Evolutionary conservation across 441 rosid species (phyloP), one percentile per base, ranked within the genome.

Genomic region (Croton setiger): DNA sequence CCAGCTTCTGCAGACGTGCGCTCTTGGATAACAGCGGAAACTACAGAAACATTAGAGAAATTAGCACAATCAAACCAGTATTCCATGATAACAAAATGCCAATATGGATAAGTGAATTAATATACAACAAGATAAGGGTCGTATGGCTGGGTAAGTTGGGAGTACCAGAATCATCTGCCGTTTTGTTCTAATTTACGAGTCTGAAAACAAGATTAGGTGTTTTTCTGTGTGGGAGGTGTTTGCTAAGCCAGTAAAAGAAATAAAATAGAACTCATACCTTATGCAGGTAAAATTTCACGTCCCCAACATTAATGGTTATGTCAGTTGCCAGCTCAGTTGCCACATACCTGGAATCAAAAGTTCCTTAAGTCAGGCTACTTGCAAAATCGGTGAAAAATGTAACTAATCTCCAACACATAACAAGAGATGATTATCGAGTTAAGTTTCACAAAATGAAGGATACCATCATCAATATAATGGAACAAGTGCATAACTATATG

Each of bases 21-120:
- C 98, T 87, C 87, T 88, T 94, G 27, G 97, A 94, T 76, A 94
- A 79, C 66, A 94, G 81, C 7, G 98, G 99, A 74, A 94, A 94
- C 99, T 94, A 68, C 71, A 71, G 47, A 62, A 78, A 36, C 58
- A 62, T 14, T 23, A 53, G 14, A 65, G 39, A n/a, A 71, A 66
- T 66, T 74, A 79, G 74, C 9, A 49, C 2, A 43, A 65, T 53
- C 35, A 45, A 45, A 56, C 57, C 62, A 37, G 58, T 12, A 64
- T 48, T 6, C 43, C 36, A 27, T 6, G 18, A 15, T 52, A 53
- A 37, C 61, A 23, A 18, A 49, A 36, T 64, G n/a, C 4, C 23
- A 51, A 36, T 20, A n/a, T 27, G 10, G 15, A 5, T 33, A 5
- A 57, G 39, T 33, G 41, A 10, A 63, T 7, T 7, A 15, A 47